These are phyloP conservation scores for Talaromyces sp. DNA, from an alignment of 2,329 filamentous ascomycete genomes.

Conservation along the genomic window DNA sequence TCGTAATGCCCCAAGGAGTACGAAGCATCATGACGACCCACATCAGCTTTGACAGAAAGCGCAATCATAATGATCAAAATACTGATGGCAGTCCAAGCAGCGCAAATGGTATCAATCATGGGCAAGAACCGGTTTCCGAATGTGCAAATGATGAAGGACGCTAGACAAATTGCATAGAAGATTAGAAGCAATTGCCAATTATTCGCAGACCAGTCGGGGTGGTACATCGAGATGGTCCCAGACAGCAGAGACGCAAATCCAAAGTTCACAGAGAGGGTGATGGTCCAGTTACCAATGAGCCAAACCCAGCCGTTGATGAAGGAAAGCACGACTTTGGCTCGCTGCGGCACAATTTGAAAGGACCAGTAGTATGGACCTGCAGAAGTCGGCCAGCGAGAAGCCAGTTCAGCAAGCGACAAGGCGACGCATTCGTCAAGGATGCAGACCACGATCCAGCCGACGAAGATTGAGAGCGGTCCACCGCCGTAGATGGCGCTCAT, in stretches of 20 bases:
- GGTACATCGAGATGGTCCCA: slow-evolving; percentile 54
- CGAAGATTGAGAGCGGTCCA: slow-evolving; percentile 56
- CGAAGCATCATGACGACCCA: slow-evolving; percentile 52
- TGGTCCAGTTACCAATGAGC: slow-evolving; percentile 55
- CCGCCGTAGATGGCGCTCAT: slow-evolving; percentile 46
- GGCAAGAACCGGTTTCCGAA: slow-evolving; percentile 68
- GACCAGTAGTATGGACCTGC: slow-evolving; percentile 57
- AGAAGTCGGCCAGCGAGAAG: slow-evolving; percentile 54
- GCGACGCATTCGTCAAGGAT: slow-evolving; percentile 55
- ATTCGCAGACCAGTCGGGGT: slow-evolving; percentile 53
- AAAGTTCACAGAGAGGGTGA: slow-evolving; percentile 56
- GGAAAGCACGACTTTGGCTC: slow-evolving; percentile 48
- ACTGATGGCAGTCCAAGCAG: slow-evolving; percentile 55
- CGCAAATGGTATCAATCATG: slow-evolving; percentile 59
- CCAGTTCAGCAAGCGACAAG: slow-evolving; percentile 52
- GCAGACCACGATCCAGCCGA: slow-evolving; percentile 57
- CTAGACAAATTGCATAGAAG: slow-evolving; percentile 66
- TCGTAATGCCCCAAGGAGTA: slow-evolving; percentile 60
- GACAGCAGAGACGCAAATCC: slow-evolving; percentile 57
- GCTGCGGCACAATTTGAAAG: slow-evolving; percentile 48
- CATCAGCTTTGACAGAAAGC: slow-evolving; percentile 55
- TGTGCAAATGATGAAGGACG: slow-evolving; percentile 64
- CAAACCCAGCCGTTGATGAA: slow-evolving; percentile 57
- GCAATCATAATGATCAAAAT: slow-evolving; percentile 60
- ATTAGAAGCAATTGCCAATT: slow-evolving; percentile 69